Evolutionary conservation across 257 asterid genomes (phyloP).

Genomic region (Solanum medicagineum): DNA sequence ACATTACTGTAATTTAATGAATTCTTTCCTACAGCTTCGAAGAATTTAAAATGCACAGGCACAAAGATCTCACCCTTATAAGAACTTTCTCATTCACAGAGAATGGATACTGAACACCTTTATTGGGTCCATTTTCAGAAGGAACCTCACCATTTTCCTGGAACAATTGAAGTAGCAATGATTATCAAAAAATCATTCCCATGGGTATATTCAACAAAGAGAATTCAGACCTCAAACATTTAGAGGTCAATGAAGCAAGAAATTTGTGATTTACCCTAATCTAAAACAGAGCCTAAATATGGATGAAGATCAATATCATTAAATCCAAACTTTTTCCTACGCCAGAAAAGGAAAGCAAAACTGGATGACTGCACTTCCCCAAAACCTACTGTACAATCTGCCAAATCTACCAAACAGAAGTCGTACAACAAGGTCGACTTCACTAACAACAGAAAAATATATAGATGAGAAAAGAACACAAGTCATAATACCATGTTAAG

Average conservation of each 20-base stretch:
- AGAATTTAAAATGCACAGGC: neutral
- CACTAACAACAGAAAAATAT: neutral
- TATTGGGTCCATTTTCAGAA: conserved; percentile 54
- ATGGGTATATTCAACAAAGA: neutral
- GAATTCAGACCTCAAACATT: neutral
- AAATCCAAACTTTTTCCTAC: neutral
- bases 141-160: conserved; percentile 75
- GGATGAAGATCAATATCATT: neutral
- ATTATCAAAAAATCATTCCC: neutral
- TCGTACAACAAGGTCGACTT: neutral
- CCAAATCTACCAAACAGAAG: neutral
- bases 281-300: neutral
- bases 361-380: neutral
- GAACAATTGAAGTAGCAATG: conserved; percentile 9
- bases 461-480: neutral
- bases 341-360: neutral
- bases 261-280: neutral
- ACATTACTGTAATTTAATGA: neutral
- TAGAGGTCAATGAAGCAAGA: neutral
- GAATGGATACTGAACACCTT: conserved; percentile 80
- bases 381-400: neutral
- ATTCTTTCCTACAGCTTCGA: neutral
- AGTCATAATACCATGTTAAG: neutral
- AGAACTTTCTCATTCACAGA: conserved; percentile 81
- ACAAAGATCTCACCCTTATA: conserved; percentile 49